Base-by-base conservation (phyloP, 2,329 filamentous ascomycete genomes). In the Penicillium hesseltinei region DNA sequence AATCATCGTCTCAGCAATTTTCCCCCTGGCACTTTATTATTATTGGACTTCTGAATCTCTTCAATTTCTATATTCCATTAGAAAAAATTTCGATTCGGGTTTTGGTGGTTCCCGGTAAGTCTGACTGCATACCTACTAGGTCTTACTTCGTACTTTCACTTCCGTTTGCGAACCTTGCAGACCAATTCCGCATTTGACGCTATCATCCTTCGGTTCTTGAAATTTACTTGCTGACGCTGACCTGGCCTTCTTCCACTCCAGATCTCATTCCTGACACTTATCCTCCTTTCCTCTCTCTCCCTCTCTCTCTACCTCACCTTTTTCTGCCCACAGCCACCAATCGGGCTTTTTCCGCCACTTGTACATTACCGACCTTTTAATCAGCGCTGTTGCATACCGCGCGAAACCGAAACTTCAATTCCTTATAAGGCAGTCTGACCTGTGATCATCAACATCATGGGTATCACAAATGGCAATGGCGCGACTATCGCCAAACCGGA, bases 401-500 rank as follows among this genome's bases (percentile, higher is more conserved):
- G 54, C 35, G 19, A 38, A 44, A 44, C n/a, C 46, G 51, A 51
- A 43, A 54, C 45, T 48, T 51, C 49, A 58, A 58, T 62, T 58
- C 51, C 63, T 64, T 65, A 59, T 56, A 69, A 63, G 65, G 62
- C 64, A 64, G 46, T 55, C 51, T 61, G 64, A 62, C 60, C 66
- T 68, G 59, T 71, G 69, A 70, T 70, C 11, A 43, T 27, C 21
- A 46, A 50, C 68, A 75, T 63, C 66, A 79, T 79, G 77, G 69
- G 70, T 60, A 69, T 72, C 56, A 62, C 71, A 59, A 77, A 77
- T 65, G 73, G 69, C 58, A 64, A 85, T 69, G 83, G 78, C 71
- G 87, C 88, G 55, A 92, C 90, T 74, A 86, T 91, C 64, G 88
- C 91, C 67, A 91, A 89, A 79, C 86, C 91, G 81, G 87, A 90